Percentiles rank a stretch among this genome's conserved stretches.
These are phyloP conservation scores for Leucaena leucocephala DNA, from an alignment of 306 rosid genomes.

Conservation along the genomic window DNA sequence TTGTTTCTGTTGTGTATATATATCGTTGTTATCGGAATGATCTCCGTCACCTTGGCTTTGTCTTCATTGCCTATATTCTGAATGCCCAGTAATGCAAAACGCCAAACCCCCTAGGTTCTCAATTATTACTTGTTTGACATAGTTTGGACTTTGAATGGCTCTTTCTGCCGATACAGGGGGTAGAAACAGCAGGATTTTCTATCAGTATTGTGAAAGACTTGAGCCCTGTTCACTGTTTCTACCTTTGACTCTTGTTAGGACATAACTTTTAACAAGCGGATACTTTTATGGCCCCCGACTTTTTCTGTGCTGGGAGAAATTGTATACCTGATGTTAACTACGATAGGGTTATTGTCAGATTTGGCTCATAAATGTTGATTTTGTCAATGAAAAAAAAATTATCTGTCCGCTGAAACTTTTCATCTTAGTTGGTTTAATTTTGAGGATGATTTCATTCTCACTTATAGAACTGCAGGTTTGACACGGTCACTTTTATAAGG, in stretches of 20 bases:
- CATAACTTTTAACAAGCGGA: background rate
- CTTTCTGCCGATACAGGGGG: background rate
- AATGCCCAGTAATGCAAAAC: background rate
- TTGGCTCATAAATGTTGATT: background rate
- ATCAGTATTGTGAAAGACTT: background rate
- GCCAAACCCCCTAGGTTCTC: background rate
- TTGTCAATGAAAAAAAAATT: background rate
- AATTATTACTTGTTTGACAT: background rate
- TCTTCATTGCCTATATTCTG: background rate
- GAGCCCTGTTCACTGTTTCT: background rate
- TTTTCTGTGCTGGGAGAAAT: background rate
- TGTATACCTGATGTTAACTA: background rate
- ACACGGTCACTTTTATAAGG: conserved; percentile 64
- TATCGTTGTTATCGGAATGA: background rate
- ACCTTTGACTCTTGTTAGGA: background rate
- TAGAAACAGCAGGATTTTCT: conserved; percentile 3
- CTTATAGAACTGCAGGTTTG: conserved; percentile 63
- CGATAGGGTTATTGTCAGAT: background rate
- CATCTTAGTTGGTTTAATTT: conserved; percentile 14
- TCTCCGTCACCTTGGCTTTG: background rate
- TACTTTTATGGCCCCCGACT: background rate
- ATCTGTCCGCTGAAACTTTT: background rate
- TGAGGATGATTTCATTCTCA: conserved; percentile 26
- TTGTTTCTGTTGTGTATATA: background rate
- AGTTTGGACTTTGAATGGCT: background rate